Percentiles rank a stretch among this genome's conserved stretches.
Evolutionary conservation across 768 basidiomycete genomes (phyloP).

Genomic region (Dacryopinax primogenitus): DNA sequence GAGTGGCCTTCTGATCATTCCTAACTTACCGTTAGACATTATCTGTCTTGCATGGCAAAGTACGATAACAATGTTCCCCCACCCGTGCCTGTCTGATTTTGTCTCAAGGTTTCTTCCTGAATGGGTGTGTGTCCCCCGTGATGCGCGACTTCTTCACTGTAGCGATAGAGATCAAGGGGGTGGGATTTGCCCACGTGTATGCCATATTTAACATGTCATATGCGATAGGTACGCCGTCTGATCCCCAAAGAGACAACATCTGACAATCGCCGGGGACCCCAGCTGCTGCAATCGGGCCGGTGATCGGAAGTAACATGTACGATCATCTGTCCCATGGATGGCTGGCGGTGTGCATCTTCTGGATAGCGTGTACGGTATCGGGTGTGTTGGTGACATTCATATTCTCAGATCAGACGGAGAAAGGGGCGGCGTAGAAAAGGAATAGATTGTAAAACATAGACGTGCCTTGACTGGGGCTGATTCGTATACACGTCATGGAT

Average conservation of each 20-base stretch:
- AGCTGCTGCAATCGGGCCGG: conserved; percentile 7
- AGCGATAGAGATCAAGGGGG: conserved; percentile 42
- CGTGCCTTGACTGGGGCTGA: neutral
- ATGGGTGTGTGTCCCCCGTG: conserved; percentile 47
- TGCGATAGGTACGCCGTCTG: conserved; percentile 36
- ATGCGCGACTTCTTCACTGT: conserved; percentile 56
- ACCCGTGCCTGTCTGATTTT: neutral
- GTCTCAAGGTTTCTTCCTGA: conserved; percentile 45
- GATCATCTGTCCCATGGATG: conserved; percentile 45
- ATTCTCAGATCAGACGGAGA: neutral
- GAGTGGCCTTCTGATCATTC: conserved; percentile 44
- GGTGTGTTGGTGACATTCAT: neutral
- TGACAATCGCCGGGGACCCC: neutral
- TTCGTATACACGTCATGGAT: neutral
- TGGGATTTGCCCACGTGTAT: conserved; percentile 66
- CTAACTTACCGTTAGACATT: conserved; percentile 38
- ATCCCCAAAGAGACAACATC: neutral
- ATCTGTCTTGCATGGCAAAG: conserved; percentile 41
- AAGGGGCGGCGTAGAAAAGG: neutral
- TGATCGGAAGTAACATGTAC: conserved; percentile 26
- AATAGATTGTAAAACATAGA: neutral
- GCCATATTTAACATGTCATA: conserved; percentile 62
- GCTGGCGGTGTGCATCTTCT: conserved; percentile 36
- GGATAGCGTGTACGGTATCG: neutral
- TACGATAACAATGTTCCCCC: conserved; percentile 24